A percentile compares a stretch with the other conserved stretches of the same genome.
Evolutionary conservation across 2,329 filamentous ascomycete species (phyloP).

Genomic region (Cercospora brassicicola): DNA sequence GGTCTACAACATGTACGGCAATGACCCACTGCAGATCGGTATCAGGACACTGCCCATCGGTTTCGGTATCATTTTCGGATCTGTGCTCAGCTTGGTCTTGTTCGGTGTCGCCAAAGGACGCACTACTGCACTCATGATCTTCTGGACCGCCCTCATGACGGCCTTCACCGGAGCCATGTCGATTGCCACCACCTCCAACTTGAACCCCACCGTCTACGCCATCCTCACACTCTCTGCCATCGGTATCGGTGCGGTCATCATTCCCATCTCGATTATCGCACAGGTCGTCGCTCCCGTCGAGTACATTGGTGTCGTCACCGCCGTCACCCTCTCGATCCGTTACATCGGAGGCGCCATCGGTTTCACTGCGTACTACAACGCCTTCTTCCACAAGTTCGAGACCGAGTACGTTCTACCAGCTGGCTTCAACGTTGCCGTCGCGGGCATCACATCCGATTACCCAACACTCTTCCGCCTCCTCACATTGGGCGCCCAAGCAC

Average conservation of each 20-base stretch:
- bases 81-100: slow-evolving; percentile 59
- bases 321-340: slow-evolving; percentile 66
- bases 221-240: slow-evolving; percentile 61
- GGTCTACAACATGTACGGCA: slow-evolving; percentile 63
- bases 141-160: slow-evolving; percentile 64
- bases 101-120: slow-evolving; percentile 59
- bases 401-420: slow-evolving; percentile 22
- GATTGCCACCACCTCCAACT: slow-evolving; percentile 30
- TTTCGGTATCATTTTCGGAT: slow-evolving; percentile 63
- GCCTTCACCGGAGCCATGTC: slow-evolving; percentile 48
- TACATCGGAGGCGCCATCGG: slow-evolving; percentile 66
- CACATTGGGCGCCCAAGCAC: slow-evolving; percentile 26
- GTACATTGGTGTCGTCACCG: slow-evolving; percentile 67
- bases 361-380: slow-evolving; percentile 51
- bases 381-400: slow-evolving; percentile 49
- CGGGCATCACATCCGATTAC: slow-evolving; percentile 22
- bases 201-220: slow-evolving; percentile 38
- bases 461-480: slow-evolving; percentile 25
- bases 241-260: slow-evolving; percentile 68
- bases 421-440: slow-evolving; percentile 22
- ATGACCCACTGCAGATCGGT: slow-evolving; percentile 62
- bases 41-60: slow-evolving; percentile 65
- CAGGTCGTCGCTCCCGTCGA: slow-evolving; percentile 69
- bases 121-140: slow-evolving; percentile 61
- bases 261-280: slow-evolving; percentile 65